Evolutionary conservation across 2,329 filamentous ascomycete species (phyloP).

Genomic region (Botryosphaeria agaves): DNA sequence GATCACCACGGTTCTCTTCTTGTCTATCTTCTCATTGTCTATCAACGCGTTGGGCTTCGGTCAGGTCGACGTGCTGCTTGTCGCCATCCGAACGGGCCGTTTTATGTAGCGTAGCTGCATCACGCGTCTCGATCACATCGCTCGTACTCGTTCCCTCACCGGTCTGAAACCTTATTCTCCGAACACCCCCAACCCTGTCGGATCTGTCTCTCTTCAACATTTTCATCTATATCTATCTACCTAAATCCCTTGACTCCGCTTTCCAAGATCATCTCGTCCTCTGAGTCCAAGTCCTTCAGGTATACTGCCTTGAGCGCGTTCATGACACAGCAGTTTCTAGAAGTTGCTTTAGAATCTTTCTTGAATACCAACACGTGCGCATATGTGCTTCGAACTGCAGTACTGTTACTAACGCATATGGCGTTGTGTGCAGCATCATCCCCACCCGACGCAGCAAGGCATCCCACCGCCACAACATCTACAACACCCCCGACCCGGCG

Average conservation of each 20-base stretch:
- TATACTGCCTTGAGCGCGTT: too few relatives aligned
- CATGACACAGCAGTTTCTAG: too few relatives aligned
- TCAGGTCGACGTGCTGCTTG: neutral
- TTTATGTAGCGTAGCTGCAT: too few relatives aligned
- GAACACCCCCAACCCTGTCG: too few relatives aligned
- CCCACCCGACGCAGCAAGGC: conserved; percentile 57
- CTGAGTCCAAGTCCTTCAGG: too few relatives aligned
- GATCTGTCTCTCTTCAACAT: too few relatives aligned
- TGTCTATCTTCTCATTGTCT: neutral
- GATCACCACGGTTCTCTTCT: neutral
- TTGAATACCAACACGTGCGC: neutral
- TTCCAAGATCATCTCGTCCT: too few relatives aligned
- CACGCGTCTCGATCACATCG: too few relatives aligned
- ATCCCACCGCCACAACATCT: conserved; percentile 45
- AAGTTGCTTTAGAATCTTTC: conserved; percentile 1
- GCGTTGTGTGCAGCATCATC: conserved; percentile 45
- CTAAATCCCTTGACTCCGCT: neutral
- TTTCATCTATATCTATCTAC: neutral
- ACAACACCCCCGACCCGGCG: conserved; percentile 54
- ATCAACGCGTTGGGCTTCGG: neutral
- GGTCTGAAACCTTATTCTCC: too few relatives aligned
- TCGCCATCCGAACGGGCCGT: too few relatives aligned
- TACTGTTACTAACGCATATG: conserved; percentile 4
- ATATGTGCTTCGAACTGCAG: neutral
- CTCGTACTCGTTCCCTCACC: too few relatives aligned